Percentiles rank a stretch among this genome's conserved stretches.
phyloP scores from a whole-genome alignment of 108 stramenopile species.

The Fragilaria radians region DNA sequence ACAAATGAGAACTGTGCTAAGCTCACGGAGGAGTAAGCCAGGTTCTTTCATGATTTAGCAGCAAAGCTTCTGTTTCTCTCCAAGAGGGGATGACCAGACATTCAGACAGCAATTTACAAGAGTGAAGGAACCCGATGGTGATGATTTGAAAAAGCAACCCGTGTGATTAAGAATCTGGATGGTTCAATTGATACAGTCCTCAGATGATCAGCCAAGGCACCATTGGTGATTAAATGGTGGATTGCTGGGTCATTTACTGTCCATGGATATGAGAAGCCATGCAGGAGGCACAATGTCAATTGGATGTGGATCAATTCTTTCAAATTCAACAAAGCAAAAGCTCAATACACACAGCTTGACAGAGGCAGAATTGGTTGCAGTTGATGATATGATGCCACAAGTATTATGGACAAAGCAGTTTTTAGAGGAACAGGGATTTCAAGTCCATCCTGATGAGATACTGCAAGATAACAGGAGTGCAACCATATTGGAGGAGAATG shows the following conservation, averaged over 20 bases:
- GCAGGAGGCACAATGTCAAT: slow-evolving; percentile 33
- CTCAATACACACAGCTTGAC: too few species aligned
- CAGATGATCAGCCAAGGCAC: slow-evolving; percentile 2
- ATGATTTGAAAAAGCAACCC: slow-evolving; percentile 36
- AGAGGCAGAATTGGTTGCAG: too few species aligned
- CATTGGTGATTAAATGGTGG: slow-evolving; percentile 28
- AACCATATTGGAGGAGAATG: slow-evolving; percentile 42
- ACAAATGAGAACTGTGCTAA: slow-evolving; percentile 11
- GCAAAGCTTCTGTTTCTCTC: slow-evolving; percentile 18
- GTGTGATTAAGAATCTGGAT: slow-evolving; percentile 28
- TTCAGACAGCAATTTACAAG: slow-evolving; percentile 18
- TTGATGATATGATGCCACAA: too few species aligned
- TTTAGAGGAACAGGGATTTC: slow-evolving; percentile 36
- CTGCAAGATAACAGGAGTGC: slow-evolving; percentile 45
- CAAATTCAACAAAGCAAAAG: background rate
- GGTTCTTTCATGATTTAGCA: background rate
- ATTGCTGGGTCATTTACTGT: slow-evolving; percentile 42
- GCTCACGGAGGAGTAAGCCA: background rate
- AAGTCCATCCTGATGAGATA: slow-evolving; percentile 19
- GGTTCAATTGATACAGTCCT: slow-evolving; percentile 10
- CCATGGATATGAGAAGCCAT: slow-evolving; percentile 35
- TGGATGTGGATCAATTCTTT: slow-evolving; percentile 21
- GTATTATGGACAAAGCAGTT: slow-evolving; percentile 39
- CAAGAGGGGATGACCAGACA: slow-evolving; percentile 17
- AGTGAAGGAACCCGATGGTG: slow-evolving; percentile 40